These are phyloP conservation scores for Parascedosporium putredinis DNA, from an alignment of 2,329 filamentous ascomycete species.

Conservation along the genomic window DNA sequence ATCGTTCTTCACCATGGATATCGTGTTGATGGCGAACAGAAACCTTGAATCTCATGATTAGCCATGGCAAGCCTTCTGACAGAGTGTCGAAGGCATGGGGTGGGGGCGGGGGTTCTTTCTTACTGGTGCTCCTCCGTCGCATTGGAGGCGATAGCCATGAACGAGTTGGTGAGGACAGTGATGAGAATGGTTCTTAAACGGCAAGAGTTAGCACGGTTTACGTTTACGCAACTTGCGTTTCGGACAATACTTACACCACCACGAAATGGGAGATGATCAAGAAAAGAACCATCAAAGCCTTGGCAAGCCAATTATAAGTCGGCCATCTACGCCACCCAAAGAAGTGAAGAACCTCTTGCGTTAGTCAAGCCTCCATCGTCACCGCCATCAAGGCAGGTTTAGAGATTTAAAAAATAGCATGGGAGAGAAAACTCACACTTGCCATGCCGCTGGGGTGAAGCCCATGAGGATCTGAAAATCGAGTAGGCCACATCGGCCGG, in stretches of 20 bases:
- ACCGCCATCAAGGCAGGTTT: too few relatives aligned
- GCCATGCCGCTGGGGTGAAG: constrained; percentile 91
- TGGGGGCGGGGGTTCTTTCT: too few relatives aligned
- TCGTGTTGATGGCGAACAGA: constrained; percentile 90
- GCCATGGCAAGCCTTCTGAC: too few relatives aligned
- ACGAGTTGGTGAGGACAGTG: constrained; percentile 91
- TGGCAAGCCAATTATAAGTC: constrained; percentile 68
- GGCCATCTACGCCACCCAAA: constrained; percentile 46
- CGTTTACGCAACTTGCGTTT: constrained; percentile 2
- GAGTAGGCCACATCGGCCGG: constrained; percentile 72
- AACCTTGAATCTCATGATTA: constrained; percentile 48
- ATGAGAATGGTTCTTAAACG: constrained; percentile 74
- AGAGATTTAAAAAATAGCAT: too few relatives aligned
- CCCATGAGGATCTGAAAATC: constrained; percentile 94
- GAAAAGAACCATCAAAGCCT: constrained; percentile 66
- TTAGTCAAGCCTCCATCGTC: neutral
- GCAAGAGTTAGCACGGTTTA: too few relatives aligned
- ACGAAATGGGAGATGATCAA: constrained; percentile 93
- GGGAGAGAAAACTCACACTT: constrained; percentile 45
- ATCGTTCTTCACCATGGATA: constrained; percentile 98
- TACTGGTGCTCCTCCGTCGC: constrained; percentile 80
- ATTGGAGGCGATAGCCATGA: constrained; percentile 90
- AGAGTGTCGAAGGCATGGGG: too few relatives aligned
- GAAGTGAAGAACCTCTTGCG: neutral
- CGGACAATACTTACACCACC: constrained; percentile 65